phyloP scores from a whole-genome alignment of 169 alveolate genomes.

The Cryptosporidium canis region DNA sequence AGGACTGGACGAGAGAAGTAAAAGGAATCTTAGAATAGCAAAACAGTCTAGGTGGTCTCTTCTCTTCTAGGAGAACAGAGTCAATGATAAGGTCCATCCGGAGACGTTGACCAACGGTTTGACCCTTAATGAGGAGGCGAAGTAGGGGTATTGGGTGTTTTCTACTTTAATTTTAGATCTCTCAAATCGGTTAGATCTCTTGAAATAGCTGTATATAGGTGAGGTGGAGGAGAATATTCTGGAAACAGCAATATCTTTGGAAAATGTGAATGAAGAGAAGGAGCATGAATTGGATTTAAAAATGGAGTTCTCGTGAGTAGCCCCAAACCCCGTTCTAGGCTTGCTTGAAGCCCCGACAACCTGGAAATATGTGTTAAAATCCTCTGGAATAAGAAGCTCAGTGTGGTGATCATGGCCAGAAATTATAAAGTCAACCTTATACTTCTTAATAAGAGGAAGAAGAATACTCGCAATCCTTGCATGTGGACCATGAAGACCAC shows the following conservation, averaged over 20 bases:
- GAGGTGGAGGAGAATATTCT: neutral
- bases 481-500: conserved; percentile 71
- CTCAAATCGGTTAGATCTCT: conserved; percentile 22
- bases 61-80: neutral
- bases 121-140: neutral
- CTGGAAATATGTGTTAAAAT: conserved; percentile 24
- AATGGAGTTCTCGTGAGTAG: conserved; percentile 6
- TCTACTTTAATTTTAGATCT: conserved; percentile 9
- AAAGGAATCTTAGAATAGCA: neutral
- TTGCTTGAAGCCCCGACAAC: conserved; percentile 40
- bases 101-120: conserved; percentile 4
- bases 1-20: too few relatives aligned
- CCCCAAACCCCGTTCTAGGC: conserved; percentile 45
- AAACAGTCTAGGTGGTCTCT: too few relatives aligned
- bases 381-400: conserved; percentile 22
- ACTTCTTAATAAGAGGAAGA: conserved; percentile 57
- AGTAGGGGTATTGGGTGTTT: conserved; percentile 4
- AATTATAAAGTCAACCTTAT: conserved; percentile 38
- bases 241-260: conserved; percentile 49
- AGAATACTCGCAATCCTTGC: conserved; percentile 1
- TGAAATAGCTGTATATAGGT: conserved; percentile 3
- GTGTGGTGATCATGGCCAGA: conserved; percentile 68
- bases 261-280: conserved; percentile 30
- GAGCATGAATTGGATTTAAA: conserved; percentile 45
- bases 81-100: conserved; percentile 36